Conservation (phyloP, 441 rosid genomes). For the Isatis lusitanica region DNA sequence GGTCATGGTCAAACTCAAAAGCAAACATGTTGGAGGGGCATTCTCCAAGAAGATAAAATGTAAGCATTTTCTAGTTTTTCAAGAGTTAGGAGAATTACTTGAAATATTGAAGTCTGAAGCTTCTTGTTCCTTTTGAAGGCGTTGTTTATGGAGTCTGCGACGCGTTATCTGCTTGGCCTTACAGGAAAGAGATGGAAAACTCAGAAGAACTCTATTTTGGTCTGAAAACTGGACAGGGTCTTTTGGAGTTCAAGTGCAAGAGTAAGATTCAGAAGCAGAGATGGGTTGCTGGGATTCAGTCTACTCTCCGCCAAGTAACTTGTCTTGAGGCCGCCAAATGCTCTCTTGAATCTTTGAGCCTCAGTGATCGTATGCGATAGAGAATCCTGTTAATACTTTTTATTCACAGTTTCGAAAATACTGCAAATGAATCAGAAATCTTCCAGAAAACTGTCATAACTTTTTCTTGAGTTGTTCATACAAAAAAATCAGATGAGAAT, state of each 20-base stretch:
- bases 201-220: slow-evolving; percentile 78
- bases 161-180: slow-evolving; percentile 85
- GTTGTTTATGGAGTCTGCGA: slow-evolving; percentile 79
- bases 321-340: slow-evolving; percentile 45
- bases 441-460: slow-evolving; percentile 13
- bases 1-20: slow-evolving; percentile 79
- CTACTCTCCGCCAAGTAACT: slow-evolving; percentile 60
- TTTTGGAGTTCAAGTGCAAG: slow-evolving; percentile 87
- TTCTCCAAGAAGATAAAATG: slow-evolving; percentile 90
- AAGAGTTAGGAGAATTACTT: slow-evolving; percentile 7
- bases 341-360: slow-evolving; percentile 54
- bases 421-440: slow-evolving; percentile 20
- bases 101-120: slow-evolving; percentile 22
- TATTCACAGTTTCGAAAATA: slow-evolving; percentile 7
- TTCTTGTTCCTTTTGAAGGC: slow-evolving; percentile 43
- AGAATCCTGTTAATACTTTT: slow-evolving; percentile 3
- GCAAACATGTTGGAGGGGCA: slow-evolving; percentile 90
- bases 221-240: slow-evolving; percentile 82
- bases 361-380: slow-evolving; percentile 29
- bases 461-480: slow-evolving; percentile 7
- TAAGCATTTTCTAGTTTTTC: slow-evolving; percentile 34
- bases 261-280: slow-evolving; percentile 75
- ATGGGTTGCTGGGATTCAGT: slow-evolving; percentile 80
- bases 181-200: slow-evolving; percentile 69
- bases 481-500: slow-evolving; percentile 25